These are phyloP conservation scores for Erythrophleum fordii DNA, from an alignment of 306 rosid genomes.

Conservation along the genomic window DNA sequence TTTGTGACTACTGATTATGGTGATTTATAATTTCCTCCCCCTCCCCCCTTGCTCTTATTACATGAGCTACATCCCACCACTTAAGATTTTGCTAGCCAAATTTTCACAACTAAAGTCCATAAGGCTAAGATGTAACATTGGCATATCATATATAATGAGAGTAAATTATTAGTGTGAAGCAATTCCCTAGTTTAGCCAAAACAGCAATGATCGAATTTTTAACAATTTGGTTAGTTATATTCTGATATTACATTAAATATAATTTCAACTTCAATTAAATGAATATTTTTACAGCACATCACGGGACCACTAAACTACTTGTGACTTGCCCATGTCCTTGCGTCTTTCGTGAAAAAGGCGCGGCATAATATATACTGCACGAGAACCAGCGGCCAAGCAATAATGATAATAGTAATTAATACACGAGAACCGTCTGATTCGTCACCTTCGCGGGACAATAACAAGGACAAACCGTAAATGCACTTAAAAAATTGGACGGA, in stretches of 20 bases:
- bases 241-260: not conserved
- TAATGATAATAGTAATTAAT: too few relatives aligned
- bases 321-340: not conserved
- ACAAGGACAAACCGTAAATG: not conserved
- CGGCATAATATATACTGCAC: too few relatives aligned
- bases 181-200: not conserved
- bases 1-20: constrained; percentile 40
- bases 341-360: not conserved
- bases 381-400: too few relatives aligned
- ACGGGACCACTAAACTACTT: not conserved
- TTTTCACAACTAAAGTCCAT: not conserved
- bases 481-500: not conserved
- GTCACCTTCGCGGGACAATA: not conserved
- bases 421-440: not conserved
- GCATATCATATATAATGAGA: not conserved
- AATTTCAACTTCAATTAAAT: too few relatives aligned
- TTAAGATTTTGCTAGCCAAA: not conserved
- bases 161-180: not conserved
- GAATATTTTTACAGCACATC: not conserved
- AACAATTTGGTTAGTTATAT: not conserved
- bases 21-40: constrained; percentile 1
- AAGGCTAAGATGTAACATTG: not conserved
- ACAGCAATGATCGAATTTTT: not conserved
- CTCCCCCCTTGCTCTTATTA: not conserved
- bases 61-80: not conserved